A percentile compares a stretch with the other conserved stretches of the same genome.
Evolutionary conservation across 768 basidiomycete genomes (phyloP).

Genomic region (Tulasnella sp.): DNA sequence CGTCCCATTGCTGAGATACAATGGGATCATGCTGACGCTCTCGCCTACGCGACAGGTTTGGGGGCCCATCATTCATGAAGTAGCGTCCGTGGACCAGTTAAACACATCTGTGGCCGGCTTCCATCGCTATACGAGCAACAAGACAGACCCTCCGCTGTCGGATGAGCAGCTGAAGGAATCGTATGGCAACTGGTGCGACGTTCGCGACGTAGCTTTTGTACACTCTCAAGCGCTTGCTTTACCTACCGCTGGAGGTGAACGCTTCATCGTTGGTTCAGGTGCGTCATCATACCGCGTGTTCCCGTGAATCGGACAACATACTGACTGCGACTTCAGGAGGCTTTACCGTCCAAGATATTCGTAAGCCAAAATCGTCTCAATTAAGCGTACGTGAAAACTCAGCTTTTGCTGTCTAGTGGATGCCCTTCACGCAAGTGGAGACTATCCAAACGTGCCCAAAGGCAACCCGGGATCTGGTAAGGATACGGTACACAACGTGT

Average conservation of each 20-base stretch:
- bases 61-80: slow-evolving; percentile 30
- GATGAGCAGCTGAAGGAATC: background rate
- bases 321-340: background rate
- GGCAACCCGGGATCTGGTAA: slow-evolving; percentile 2
- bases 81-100: slow-evolving; percentile 24
- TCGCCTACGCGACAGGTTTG: slow-evolving; percentile 18
- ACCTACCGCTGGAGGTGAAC: slow-evolving; percentile 16
- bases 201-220: slow-evolving; percentile 22
- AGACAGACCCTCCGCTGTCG: slow-evolving; percentile 15
- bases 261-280: slow-evolving; percentile 15
- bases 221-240: slow-evolving; percentile 19
- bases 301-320: background rate
- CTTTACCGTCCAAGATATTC: slow-evolving; percentile 1
- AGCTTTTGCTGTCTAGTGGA: background rate
- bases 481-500: background rate
- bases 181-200: slow-evolving; percentile 20
- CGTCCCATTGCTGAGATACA: background rate
- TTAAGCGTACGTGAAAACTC: background rate
- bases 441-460: background rate
- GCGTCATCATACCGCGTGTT: background rate
- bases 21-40: background rate
- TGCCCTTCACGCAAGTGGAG: background rate
- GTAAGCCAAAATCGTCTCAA: background rate
- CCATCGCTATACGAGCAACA: slow-evolving; percentile 2
- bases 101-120: slow-evolving; percentile 23